A percentile compares a stretch with the other conserved stretches of the same genome.
These are phyloP conservation scores for Fusarium cicatricum DNA, from an alignment of 2,329 filamentous ascomycete species.

Conservation along the genomic window DNA sequence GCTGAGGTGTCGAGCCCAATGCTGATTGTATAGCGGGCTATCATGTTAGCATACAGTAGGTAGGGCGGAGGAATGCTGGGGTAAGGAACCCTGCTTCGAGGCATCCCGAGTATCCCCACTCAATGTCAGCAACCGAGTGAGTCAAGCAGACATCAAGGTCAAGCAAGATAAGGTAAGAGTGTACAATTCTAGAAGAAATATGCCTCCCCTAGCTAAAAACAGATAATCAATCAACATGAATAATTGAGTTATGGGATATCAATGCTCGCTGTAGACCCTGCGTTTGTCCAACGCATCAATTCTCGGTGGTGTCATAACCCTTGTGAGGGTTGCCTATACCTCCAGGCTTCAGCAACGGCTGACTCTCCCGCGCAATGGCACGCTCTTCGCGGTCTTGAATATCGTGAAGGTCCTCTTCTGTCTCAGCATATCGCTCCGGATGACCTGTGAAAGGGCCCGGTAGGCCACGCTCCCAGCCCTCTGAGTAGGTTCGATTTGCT, in stretches of 20 bases:
- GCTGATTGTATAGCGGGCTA: too few relatives aligned
- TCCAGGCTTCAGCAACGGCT: constrained; percentile 59
- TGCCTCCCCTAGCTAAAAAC: constrained; percentile 21
- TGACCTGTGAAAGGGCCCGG: constrained; percentile 62
- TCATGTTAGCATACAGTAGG: too few relatives aligned
- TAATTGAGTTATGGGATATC: constrained; percentile 27
- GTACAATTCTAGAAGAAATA: constrained; percentile 26
- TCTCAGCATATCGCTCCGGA: constrained; percentile 60
- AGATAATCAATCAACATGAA: constrained; percentile 18
- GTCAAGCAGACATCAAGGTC: constrained; percentile 14
- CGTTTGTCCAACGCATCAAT: constrained; percentile 9
- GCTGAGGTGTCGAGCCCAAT: neutral
- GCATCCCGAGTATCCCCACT: constrained; percentile 28
- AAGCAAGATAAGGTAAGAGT: constrained; percentile 5
- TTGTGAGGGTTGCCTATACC: constrained; percentile 58
- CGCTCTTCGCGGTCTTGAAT: constrained; percentile 61
- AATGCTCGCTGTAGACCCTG: constrained; percentile 33
- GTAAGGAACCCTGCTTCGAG: constrained; percentile 15
- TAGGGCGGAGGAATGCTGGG: too few relatives aligned
- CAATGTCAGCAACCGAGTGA: constrained; percentile 7
- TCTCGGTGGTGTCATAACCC: constrained; percentile 48
- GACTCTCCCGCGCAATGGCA: constrained; percentile 59
- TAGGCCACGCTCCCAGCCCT: constrained; percentile 60
- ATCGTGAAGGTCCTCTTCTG: constrained; percentile 59
- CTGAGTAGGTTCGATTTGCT: constrained; percentile 56